Percentiles rank a stretch among this genome's conserved stretches.
Conservation (phyloP, 2,329 filamentous ascomycete genomes). For the Chrysosporium keratinophilum region DNA sequence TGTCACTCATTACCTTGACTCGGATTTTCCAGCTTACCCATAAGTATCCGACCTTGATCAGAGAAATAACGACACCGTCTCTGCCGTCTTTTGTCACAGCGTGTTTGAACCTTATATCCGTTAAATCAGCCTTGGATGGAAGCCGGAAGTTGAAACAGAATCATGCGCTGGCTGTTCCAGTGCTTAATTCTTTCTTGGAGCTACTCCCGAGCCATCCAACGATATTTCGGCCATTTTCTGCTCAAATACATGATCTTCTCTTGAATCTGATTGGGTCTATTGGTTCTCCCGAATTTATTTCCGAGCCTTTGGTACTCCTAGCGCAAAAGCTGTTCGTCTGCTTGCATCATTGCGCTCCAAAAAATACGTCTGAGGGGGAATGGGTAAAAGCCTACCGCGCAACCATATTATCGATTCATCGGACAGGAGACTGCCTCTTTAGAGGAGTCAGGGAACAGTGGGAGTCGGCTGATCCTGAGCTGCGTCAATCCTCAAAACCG, state of each 20-base stretch:
- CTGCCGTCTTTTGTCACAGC: conserved; percentile 63
- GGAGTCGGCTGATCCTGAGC: conserved; percentile 52
- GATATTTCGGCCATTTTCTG: conserved; percentile 65
- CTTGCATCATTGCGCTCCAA: conserved; percentile 71
- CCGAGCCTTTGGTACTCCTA: conserved; percentile 45
- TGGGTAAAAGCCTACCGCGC: conserved; percentile 60
- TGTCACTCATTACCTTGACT: conserved; percentile 66
- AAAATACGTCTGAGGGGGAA: conserved; percentile 64
- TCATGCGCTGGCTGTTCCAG: conserved; percentile 50
- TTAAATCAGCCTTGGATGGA: conserved; percentile 35
- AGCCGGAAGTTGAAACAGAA: conserved; percentile 30
- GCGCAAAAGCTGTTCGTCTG: conserved; percentile 57
- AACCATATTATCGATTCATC: conserved; percentile 56
- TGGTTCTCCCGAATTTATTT: conserved; percentile 39
- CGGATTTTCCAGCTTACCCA: conserved; percentile 77
- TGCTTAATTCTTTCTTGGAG: conserved; percentile 60
- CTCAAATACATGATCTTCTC: conserved; percentile 55
- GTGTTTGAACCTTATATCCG: conserved; percentile 55
- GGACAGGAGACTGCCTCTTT: conserved; percentile 64
- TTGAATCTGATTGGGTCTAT: conserved; percentile 55
- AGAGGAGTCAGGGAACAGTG: conserved; percentile 71
- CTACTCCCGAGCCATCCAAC: conserved; percentile 73
- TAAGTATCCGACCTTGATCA: conserved; percentile 67
- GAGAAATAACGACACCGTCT: conserved; percentile 79
- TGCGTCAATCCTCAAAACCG: conserved; percentile 26